A percentile compares a stretch with the other conserved stretches of the same genome.
phyloP scores from a whole-genome alignment of 345 rosid genomes.

The Populus ilicifolia region DNA sequence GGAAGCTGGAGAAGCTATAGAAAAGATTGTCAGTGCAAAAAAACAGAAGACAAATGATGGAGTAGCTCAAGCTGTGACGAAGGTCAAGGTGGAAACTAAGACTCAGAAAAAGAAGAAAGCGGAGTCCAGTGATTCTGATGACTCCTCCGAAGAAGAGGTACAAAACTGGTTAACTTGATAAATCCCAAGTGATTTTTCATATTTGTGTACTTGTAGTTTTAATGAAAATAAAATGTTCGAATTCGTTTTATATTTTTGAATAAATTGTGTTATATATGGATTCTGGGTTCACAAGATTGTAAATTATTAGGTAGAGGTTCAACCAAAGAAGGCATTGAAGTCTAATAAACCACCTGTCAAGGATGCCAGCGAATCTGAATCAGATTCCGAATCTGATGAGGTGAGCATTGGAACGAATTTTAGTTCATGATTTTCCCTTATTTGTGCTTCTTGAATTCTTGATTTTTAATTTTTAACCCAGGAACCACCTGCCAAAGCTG shows the following conservation, averaged over 20 bases:
- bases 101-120: slow-evolving; percentile 42
- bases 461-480: slow-evolving; percentile 7
- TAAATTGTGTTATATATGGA: neutral
- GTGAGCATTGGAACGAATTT: neutral
- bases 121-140: slow-evolving; percentile 50
- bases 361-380: slow-evolving; percentile 9
- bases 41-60: slow-evolving; percentile 56
- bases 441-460: neutral
- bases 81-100: slow-evolving; percentile 49
- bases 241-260: neutral
- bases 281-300: neutral
- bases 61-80: slow-evolving; percentile 41
- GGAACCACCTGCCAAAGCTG: slow-evolving; percentile 27
- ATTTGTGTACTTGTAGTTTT: too few species aligned
- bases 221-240: too few species aligned
- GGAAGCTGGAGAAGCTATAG: slow-evolving; percentile 54
- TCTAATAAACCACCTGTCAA: neutral
- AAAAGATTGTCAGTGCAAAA: slow-evolving; percentile 49
- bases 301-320: neutral
- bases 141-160: slow-evolving; percentile 68
- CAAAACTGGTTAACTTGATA: neutral
- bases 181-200: neutral
- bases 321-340: neutral
- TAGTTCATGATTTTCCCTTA: neutral
- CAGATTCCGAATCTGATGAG: slow-evolving; percentile 7